Conservation (phyloP, 306 rosid species). For the Castanea crenata region DNA sequence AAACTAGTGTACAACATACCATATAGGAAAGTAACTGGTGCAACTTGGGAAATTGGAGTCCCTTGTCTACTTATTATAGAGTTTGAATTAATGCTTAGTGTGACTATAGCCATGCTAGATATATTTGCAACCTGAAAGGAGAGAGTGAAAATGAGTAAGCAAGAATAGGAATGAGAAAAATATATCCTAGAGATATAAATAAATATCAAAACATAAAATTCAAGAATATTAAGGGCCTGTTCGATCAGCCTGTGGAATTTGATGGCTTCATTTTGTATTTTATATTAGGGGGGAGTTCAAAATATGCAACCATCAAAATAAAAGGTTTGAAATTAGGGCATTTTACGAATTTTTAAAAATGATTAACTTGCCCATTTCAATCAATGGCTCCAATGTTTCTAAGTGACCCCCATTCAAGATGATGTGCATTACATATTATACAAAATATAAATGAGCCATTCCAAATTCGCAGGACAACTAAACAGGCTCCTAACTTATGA, state of each 20-base stretch:
- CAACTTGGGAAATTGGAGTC: conserved; percentile 66
- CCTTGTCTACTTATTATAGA: conserved; percentile 71
- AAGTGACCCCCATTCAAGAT: background rate
- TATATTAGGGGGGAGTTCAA: background rate
- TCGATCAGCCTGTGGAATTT: background rate
- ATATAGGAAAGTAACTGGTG: conserved; percentile 73
- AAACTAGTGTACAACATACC: conserved; percentile 43
- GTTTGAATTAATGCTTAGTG: conserved; percentile 54
- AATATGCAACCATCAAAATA: background rate
- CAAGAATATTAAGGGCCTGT: conserved; percentile 2
- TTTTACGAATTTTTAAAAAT: background rate
- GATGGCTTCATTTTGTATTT: background rate
- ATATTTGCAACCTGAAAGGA: conserved; percentile 57
- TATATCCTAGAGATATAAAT: conserved; percentile 9
- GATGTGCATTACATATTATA: background rate
- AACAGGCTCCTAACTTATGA: background rate
- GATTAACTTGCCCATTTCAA: background rate
- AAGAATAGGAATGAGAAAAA: conserved; percentile 21
- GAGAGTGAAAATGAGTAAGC: conserved; percentile 7
- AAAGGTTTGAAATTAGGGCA: background rate
- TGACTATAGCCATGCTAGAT: conserved; percentile 54
- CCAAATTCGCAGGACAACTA: background rate
- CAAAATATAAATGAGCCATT: background rate
- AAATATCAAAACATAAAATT: background rate
- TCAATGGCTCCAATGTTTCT: background rate